These are phyloP conservation scores for Silene coronaria DNA, from an alignment of 179 eudicot genomes.

Conservation along the genomic window DNA sequence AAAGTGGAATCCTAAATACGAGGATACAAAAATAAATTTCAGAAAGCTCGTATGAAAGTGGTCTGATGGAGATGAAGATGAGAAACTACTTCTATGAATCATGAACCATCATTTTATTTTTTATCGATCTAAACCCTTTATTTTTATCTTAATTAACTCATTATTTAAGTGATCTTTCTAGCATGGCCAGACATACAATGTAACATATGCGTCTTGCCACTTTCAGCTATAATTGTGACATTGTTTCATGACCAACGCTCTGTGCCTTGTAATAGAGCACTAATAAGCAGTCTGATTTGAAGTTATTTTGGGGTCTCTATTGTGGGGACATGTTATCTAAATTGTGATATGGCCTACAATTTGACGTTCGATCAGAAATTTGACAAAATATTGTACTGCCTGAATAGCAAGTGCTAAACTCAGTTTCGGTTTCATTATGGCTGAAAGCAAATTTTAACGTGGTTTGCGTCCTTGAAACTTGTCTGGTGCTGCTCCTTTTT, in stretches of 20 bases:
- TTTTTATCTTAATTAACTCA: too few relatives aligned
- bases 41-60: neutral
- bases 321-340: neutral
- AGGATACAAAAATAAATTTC: neutral
- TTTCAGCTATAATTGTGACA: too few relatives aligned
- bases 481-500: neutral
- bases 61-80: neutral
- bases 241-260: too few relatives aligned
- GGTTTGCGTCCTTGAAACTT: neutral
- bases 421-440: neutral
- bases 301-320: neutral
- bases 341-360: neutral
- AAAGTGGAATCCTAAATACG: neutral
- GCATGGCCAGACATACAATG: too few relatives aligned
- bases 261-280: too few relatives aligned
- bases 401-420: neutral
- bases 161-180: too few relatives aligned
- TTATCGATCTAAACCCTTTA: too few relatives aligned
- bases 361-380: neutral
- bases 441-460: neutral
- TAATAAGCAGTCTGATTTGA: neutral
- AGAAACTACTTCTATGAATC: neutral
- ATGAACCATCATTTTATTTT: too few relatives aligned
- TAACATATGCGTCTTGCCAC: too few relatives aligned
- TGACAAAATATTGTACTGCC: neutral